A percentile compares a stretch with the other conserved stretches of the same genome.
These are phyloP conservation scores for Leishmania martiniquensis DNA, from an alignment of 208 protist genomes.

Conservation along the genomic window DNA sequence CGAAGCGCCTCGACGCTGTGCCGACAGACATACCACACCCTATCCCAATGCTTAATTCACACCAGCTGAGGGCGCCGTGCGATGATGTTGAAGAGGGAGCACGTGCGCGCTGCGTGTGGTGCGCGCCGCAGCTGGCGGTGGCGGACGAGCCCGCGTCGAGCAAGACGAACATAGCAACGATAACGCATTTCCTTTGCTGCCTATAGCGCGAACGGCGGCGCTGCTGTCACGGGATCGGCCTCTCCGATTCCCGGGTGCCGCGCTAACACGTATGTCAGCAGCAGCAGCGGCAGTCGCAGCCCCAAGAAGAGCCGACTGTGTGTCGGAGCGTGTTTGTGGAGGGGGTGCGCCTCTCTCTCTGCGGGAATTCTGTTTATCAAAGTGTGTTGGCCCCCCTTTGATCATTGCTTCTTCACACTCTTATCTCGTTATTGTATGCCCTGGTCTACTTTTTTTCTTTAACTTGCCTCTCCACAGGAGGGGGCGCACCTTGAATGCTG, in stretches of 20 bases:
- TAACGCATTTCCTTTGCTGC: neutral
- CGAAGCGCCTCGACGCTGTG: conserved; percentile 22
- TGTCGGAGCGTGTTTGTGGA: too few species aligned
- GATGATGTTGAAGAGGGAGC: neutral
- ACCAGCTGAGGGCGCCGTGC: conserved; percentile 4
- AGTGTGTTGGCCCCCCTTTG: too few species aligned
- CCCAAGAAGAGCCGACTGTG: too few species aligned
- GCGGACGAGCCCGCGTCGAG: neutral
- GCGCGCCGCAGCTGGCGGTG: neutral
- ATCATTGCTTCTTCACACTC: too few species aligned
- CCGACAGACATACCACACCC: conserved; percentile 25
- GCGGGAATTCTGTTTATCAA: too few species aligned
- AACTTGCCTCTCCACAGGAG: too few species aligned
- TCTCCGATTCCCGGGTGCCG: neutral
- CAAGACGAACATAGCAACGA: neutral
- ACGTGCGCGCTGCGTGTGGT: neutral
- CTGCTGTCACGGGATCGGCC: neutral
- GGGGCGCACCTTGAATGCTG: too few species aligned
- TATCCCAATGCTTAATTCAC: conserved; percentile 36
- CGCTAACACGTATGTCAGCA: neutral
- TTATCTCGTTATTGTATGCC: too few species aligned
- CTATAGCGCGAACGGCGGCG: too few species aligned
- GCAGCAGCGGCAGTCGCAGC: neutral
- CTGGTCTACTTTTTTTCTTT: too few species aligned
- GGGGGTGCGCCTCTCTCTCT: too few species aligned